Evolutionary conservation across 2,329 filamentous ascomycete genomes (phyloP).

Genomic region (Elsinoe australis): DNA sequence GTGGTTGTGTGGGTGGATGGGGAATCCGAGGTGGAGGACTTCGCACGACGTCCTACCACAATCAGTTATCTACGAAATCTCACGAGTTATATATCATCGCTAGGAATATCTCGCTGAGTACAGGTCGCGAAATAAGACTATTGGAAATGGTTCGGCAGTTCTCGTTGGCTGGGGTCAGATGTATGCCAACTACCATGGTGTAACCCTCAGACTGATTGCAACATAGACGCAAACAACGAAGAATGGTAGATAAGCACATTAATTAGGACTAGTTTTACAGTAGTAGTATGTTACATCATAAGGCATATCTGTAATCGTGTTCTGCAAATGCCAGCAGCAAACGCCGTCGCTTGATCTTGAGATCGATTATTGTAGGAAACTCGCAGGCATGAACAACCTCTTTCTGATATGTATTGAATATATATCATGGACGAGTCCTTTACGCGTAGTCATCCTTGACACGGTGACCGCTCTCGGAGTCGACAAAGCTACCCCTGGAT

Average conservation of each 20-base stretch:
- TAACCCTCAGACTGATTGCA: too few relatives aligned
- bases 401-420: slow-evolving; percentile 53
- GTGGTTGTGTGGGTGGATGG: too few relatives aligned
- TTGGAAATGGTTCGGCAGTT: too few relatives aligned
- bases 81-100: too few relatives aligned
- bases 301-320: background rate
- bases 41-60: too few relatives aligned
- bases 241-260: background rate
- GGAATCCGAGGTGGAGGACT: too few relatives aligned
- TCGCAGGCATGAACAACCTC: background rate
- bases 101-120: too few relatives aligned
- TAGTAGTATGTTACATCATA: slow-evolving; percentile 11
- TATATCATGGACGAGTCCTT: slow-evolving; percentile 20
- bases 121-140: too few relatives aligned
- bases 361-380: background rate
- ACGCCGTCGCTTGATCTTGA: slow-evolving; percentile 1
- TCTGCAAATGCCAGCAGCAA: background rate
- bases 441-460: slow-evolving; percentile 65
- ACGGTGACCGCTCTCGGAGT: slow-evolving; percentile 49
- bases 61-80: too few relatives aligned
- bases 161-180: too few relatives aligned
- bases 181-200: too few relatives aligned
- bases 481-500: slow-evolving; percentile 47
- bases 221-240: too few relatives aligned
- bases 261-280: slow-evolving; percentile 6